These are phyloP conservation scores for Penicillium psychrofluorescens DNA, from an alignment of 495 filamentous ascomycete species.

Conservation along the genomic window DNA sequence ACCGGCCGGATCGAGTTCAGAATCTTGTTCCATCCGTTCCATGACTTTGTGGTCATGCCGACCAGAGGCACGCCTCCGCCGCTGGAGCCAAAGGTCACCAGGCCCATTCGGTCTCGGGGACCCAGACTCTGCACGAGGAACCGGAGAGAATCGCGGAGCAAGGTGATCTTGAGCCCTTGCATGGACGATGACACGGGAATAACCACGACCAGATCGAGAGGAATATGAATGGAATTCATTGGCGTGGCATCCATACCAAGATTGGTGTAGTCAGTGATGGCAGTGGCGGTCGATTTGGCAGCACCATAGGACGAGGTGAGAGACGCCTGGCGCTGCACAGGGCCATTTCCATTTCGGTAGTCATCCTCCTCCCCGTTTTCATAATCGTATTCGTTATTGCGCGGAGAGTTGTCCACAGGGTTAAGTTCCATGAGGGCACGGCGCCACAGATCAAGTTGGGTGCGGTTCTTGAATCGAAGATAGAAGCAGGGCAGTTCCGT, in stretches of 20 bases:
- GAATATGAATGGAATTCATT: constrained; percentile 70
- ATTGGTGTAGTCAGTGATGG: constrained; percentile 55
- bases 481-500: constrained; percentile 95
- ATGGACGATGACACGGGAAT: constrained; percentile 97
- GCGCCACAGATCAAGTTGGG: constrained; percentile 86
- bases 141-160: constrained; percentile 86
- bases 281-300: constrained; percentile 38
- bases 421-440: constrained; percentile 82
- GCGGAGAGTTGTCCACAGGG: constrained; percentile 48
- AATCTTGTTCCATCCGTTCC: constrained; percentile 85
- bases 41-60: constrained; percentile 94
- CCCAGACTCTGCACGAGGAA: constrained; percentile 93
- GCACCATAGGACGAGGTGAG: constrained; percentile 76
- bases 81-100: constrained; percentile 96
- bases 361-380: constrained; percentile 95
- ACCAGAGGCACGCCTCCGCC: constrained; percentile 90
- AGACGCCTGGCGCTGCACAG: constrained; percentile 77
- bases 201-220: constrained; percentile 91
- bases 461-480: constrained; percentile 78
- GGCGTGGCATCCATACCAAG: constrained; percentile 50
- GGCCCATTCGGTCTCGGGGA: constrained; percentile 88
- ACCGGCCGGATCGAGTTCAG: constrained; percentile 85
- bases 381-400: constrained; percentile 66
- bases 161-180: constrained; percentile 96
- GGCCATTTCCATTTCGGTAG: constrained; percentile 58